Evolutionary conservation across 2,329 filamentous ascomycete species (phyloP), one percentile per base, ranked within the genome.

Genomic region (Coniochaeta sp.): DNA sequence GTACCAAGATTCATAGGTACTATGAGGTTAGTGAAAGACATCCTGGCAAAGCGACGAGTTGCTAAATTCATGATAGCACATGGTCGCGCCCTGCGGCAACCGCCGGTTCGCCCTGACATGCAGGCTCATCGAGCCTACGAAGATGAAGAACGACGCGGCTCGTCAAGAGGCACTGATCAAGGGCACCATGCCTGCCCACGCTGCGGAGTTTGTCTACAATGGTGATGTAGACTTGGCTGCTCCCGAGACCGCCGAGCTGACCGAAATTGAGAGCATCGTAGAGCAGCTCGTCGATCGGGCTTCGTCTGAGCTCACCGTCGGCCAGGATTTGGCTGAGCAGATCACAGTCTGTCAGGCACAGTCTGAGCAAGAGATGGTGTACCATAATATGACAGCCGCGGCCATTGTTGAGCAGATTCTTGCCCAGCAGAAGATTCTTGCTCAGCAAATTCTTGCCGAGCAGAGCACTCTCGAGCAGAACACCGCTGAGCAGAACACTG

Each of bases 51-150:
- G 8, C 44, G 17, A 22, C 3, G 1, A 19, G 24, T 30, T 1
- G 24, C 55, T 57, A 44, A 57, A 14, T 9, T 16, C 6, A 10
- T 7, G 26, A 56, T 44, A 80, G 77, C 84, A 87, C 65, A 72
- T 74, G 22, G 83, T 87, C 0, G 76, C 74, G 0, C 79, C 82
- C 4, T 62, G 70, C 10, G 81, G 81, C 0, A 76, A 74, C 57
- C 71, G 84, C 47, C 74, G 83, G 2, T 86, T 84, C 68, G 83
- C 83, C 0, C 64, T 87, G 55, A 87, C 84, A 0, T 80, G 78
- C 61, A 75, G 84, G 1, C 78, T 78, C 40, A 79, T 87, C 22
- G 73, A 78, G 19, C 74, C 75, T 0, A 70, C 74, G 4, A 74
- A 72, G 36, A 74, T 84, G 58, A 66, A 65, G 0, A 60, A 64